These are phyloP conservation scores for Tagetes erecta DNA, from an alignment of 129 eudicot genomes.

Conservation along the genomic window DNA sequence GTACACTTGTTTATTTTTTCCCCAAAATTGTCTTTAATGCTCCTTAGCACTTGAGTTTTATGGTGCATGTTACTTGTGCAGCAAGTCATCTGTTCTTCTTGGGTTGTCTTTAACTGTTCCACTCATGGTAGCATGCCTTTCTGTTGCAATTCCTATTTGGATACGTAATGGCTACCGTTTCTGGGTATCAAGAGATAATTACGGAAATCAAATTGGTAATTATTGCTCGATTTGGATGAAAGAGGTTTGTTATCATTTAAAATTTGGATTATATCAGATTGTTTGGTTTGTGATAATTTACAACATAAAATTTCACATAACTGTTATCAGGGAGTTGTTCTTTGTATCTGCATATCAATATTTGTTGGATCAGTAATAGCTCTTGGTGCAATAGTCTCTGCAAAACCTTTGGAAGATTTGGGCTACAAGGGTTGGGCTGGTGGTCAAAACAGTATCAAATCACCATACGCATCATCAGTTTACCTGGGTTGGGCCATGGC, in stretches of 20 bases:
- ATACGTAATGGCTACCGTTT: conserved; percentile 86
- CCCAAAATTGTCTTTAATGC: not conserved
- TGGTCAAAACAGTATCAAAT: conserved; percentile 51
- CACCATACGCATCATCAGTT: conserved; percentile 80
- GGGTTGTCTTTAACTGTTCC: conserved; percentile 94
- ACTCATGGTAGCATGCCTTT: conserved; percentile 94
- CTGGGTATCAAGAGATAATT: conserved; percentile 66
- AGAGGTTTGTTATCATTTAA: conserved; percentile 54
- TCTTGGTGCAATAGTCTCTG: conserved; percentile 88
- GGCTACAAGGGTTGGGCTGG: conserved; percentile 73
- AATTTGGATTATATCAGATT: not conserved
- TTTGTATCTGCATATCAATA: conserved; percentile 66
- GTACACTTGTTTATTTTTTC: conserved; percentile 32
- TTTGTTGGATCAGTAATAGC: conserved; percentile 79
- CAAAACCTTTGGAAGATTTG: conserved; percentile 88
- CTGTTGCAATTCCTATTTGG: conserved; percentile 90
- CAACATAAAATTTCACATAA: not conserved
- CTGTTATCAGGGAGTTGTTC: conserved; percentile 66
- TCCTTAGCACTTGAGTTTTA: not conserved
- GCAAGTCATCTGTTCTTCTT: conserved; percentile 97
- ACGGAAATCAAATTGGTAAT: conserved; percentile 50
- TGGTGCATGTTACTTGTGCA: conserved; percentile 37
- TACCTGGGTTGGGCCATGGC: conserved; percentile 98
- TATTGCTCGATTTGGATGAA: conserved; percentile 60
- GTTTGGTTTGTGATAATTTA: not conserved